Percentiles rank a stretch among this genome's conserved stretches.
phyloP scores from a whole-genome alignment of 768 basidiomycete species.

The Fibroporia radiculosa region DNA sequence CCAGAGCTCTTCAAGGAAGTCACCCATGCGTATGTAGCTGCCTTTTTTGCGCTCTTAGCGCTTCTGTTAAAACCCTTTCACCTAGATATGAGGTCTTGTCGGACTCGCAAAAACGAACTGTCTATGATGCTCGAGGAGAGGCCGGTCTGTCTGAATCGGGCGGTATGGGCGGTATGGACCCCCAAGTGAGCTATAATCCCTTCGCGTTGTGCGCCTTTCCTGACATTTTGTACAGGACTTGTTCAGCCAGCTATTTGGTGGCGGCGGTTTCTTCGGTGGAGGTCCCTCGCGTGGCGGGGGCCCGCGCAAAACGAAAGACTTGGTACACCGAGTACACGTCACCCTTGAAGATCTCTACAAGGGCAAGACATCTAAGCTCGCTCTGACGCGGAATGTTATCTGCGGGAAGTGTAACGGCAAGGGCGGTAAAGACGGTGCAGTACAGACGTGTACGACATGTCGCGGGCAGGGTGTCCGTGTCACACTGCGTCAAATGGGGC shows the following conservation, averaged over 20 bases:
- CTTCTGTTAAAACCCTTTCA: neutral
- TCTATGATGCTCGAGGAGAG: constrained; percentile 91
- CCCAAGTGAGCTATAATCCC: constrained; percentile 51
- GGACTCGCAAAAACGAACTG: constrained; percentile 69
- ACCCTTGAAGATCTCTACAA: constrained; percentile 98
- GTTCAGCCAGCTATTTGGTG: constrained; percentile 94
- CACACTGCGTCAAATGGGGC: constrained; percentile 94
- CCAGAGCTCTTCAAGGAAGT: constrained; percentile 97
- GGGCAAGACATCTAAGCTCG: constrained; percentile 97
- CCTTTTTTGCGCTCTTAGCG: constrained; percentile 8
- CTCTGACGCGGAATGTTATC: constrained; percentile 90
- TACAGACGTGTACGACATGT: constrained; percentile 70
- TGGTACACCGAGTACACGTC: constrained; percentile 93
- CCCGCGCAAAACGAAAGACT: constrained; percentile 93
- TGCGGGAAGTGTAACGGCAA: constrained; percentile 92
- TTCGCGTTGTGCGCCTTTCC: neutral
- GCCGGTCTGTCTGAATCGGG: constrained; percentile 83
- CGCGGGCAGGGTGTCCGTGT: constrained; percentile 86
- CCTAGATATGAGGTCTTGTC: constrained; percentile 87
- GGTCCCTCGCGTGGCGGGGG: constrained; percentile 43
- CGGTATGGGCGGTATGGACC: constrained; percentile 94
- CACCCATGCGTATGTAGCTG: constrained; percentile 76
- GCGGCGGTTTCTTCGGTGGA: constrained; percentile 72
- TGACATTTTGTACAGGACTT: constrained; percentile 52
- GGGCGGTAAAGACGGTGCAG: constrained; percentile 96